A percentile compares a stretch with the other conserved stretches of the same genome.
Evolutionary conservation across 345 rosid genomes (phyloP).

Genomic region (Gossypium rotundifolium): DNA sequence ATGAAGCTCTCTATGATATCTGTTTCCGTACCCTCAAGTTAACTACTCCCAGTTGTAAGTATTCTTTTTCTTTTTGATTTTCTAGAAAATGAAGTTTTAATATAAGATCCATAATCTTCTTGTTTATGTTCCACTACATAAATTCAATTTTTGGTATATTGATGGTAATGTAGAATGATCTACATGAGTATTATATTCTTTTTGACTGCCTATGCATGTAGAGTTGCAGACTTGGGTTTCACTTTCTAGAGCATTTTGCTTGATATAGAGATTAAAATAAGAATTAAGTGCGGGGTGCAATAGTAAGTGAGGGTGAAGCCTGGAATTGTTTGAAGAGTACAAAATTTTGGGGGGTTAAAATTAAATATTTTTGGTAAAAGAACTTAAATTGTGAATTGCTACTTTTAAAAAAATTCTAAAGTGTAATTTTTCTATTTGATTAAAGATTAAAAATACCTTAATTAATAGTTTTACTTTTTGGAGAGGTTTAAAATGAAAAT

Average conservation of each 20-base stretch:
- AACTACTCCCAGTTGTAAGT: conserved; percentile 75
- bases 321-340: too few relatives aligned
- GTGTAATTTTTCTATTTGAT: too few relatives aligned
- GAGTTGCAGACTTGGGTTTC: neutral
- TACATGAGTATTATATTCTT: neutral
- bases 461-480: too few relatives aligned
- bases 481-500: too few relatives aligned
- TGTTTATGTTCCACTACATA: neutral
- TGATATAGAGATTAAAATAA: neutral
- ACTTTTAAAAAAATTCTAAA: too few relatives aligned
- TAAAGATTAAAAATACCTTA: too few relatives aligned
- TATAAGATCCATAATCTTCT: neutral
- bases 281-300: too few relatives aligned
- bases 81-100: neutral
- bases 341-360: too few relatives aligned
- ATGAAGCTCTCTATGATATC: conserved; percentile 73
- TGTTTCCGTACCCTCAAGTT: conserved; percentile 81
- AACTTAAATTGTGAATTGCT: too few relatives aligned
- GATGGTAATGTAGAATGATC: neutral
- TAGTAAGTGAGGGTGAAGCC: too few relatives aligned
- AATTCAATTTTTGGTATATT: neutral
- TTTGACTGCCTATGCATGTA: neutral
- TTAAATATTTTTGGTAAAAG: too few relatives aligned
- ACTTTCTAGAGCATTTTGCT: neutral
- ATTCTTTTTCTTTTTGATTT: neutral